Conservation (phyloP, 805 yeast species). For the Kuraishia floccosa region DNA sequence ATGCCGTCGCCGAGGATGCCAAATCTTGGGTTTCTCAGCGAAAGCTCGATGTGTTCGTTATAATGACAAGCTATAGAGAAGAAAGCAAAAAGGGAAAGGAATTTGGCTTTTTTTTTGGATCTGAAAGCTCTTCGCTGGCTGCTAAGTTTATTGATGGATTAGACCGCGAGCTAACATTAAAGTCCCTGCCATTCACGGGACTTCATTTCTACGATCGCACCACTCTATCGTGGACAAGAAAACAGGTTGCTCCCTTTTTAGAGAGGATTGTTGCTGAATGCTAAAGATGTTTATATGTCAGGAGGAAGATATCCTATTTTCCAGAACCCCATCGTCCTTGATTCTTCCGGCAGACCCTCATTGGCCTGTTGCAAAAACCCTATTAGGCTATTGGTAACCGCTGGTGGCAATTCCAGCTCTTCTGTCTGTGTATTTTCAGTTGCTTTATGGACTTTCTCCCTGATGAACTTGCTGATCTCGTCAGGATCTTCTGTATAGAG, state of each 20-base stretch:
- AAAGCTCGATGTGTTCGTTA: constrained; percentile 24
- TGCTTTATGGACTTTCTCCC: constrained; percentile 8
- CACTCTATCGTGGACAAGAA: too few relatives aligned
- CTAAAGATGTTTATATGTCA: constrained; percentile 4
- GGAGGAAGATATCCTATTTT: constrained; percentile 14
- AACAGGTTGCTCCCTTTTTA: constrained; percentile 71
- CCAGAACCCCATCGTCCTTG: constrained; percentile 15
- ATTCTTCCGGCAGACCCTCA: constrained; percentile 19
- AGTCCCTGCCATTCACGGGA: too few relatives aligned
- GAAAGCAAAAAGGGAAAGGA: constrained; percentile 28
- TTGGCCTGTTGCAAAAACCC: constrained; percentile 16
- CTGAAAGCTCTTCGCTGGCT: constrained; percentile 5
- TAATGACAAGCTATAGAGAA: constrained; percentile 36
- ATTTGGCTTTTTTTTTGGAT: constrained; percentile 18
- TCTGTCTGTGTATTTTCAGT: constrained; percentile 24
- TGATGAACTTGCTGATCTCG: constrained; percentile 14
- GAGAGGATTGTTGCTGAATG: constrained; percentile 1
- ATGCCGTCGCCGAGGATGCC: constrained; percentile 11
- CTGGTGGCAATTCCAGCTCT: constrained; percentile 18
- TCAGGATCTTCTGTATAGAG: constrained; percentile 24
- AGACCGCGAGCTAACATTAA: too few relatives aligned
- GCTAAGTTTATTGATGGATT: constrained; percentile 7
- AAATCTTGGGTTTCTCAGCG: constrained; percentile 15
- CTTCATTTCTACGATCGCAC: too few relatives aligned
- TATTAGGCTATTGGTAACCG: constrained; percentile 19